Evolutionary conservation across 2,329 filamentous ascomycete genomes (phyloP).

Genomic region (Pseudogymnoascus sp.): DNA sequence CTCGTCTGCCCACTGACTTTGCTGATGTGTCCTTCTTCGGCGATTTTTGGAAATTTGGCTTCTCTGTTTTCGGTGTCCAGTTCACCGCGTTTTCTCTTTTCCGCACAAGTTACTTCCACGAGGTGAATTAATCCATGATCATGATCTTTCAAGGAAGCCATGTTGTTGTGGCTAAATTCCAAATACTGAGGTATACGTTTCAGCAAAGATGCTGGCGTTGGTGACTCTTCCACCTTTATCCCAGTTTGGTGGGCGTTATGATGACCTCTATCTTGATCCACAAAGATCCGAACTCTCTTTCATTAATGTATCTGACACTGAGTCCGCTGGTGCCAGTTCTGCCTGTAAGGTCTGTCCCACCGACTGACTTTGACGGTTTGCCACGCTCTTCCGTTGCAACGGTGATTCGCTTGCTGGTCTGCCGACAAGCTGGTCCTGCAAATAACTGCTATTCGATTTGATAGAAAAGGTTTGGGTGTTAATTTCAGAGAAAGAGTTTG

Average conservation of each 20-base stretch:
- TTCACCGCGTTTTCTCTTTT: not conserved
- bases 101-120: not conserved
- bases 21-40: not conserved
- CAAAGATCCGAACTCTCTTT: not conserved
- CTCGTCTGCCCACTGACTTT: not conserved
- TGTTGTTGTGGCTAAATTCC: not conserved
- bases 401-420: not conserved
- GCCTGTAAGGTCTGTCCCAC: not conserved
- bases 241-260: not conserved
- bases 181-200: not conserved
- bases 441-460: not conserved
- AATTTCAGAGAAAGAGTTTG: not conserved
- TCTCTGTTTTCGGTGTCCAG: not conserved
- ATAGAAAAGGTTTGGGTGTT: not conserved
- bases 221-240: not conserved
- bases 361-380: not conserved
- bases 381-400: not conserved
- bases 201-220: not conserved
- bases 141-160: not conserved
- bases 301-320: not conserved
- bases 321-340: not conserved
- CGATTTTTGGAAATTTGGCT: not conserved
- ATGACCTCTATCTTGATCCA: not conserved
- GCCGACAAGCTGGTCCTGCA: not conserved
- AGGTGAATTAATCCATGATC: not conserved